Conservation (phyloP, 495 filamentous ascomycete species). For the Eremomyces bilateralis region DNA sequence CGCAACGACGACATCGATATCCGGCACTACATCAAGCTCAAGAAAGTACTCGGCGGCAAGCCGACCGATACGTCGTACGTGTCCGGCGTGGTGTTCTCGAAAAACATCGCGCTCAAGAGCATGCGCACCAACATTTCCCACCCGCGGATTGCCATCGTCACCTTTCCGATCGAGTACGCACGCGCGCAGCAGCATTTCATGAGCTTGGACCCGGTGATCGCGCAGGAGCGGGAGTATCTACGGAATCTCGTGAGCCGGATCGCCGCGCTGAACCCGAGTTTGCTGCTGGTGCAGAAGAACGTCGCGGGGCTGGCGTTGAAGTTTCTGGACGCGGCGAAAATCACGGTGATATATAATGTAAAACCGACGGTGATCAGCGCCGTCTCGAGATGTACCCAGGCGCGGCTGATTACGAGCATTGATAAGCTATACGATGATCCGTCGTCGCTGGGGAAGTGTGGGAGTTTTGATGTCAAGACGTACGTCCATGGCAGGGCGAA, state of each 20-base stretch:
- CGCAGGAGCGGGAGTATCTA: constrained; percentile 88
- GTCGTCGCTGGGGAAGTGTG: constrained; percentile 56
- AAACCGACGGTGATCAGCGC: constrained; percentile 90
- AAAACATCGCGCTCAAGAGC: constrained; percentile 85
- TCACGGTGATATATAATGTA: constrained; percentile 87
- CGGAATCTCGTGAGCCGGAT: constrained; percentile 88
- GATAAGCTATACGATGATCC: constrained; percentile 76
- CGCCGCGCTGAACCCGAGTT: constrained; percentile 54
- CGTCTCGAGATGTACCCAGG: constrained; percentile 75
- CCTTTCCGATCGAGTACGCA: constrained; percentile 91
- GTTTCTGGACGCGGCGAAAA: constrained; percentile 66
- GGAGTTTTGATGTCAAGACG: constrained; percentile 85
- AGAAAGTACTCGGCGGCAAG: constrained; percentile 76
- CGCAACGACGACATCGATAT: constrained; percentile 90
- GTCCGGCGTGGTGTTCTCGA: constrained; percentile 88
- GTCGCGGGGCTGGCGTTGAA: constrained; percentile 80
- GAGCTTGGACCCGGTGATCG: constrained; percentile 92
- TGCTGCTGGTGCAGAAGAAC: constrained; percentile 74
- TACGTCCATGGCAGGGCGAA: constrained; percentile 63
- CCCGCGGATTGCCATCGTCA: constrained; percentile 78
- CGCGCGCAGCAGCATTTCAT: constrained; percentile 93
- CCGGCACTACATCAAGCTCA: constrained; percentile 94
- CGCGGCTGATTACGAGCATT: constrained; percentile 80
- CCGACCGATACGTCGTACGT: constrained; percentile 87
- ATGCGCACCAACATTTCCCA: constrained; percentile 74